Evolutionary conservation across 805 yeast genomes (phyloP).

Genomic region (Metschnikowia matae): DNA sequence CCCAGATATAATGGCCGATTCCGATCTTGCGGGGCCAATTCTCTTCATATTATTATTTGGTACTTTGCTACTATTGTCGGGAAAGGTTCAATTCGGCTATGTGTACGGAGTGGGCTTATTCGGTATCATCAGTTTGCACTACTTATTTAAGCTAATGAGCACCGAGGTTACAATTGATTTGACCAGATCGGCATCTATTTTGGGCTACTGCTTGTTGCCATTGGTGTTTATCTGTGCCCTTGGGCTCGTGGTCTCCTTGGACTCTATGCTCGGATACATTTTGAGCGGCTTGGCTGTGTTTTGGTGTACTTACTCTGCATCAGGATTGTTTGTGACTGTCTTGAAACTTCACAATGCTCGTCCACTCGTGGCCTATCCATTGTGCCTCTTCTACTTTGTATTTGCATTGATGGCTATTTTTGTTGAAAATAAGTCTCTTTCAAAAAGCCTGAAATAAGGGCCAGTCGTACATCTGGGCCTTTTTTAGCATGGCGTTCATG

Average conservation of each 20-base stretch:
- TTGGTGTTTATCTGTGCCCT: constrained; percentile 72
- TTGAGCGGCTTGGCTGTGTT: constrained; percentile 62
- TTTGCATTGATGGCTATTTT: constrained; percentile 96
- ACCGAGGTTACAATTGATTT: constrained; percentile 51
- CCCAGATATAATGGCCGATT: constrained; percentile 74
- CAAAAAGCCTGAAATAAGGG: neutral
- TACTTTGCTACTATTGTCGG: constrained; percentile 72
- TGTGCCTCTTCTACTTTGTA: constrained; percentile 85
- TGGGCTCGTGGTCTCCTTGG: constrained; percentile 63
- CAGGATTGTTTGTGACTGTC: constrained; percentile 87
- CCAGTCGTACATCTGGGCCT: neutral
- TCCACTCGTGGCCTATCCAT: constrained; percentile 87
- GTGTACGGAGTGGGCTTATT: constrained; percentile 93
- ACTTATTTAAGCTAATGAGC: constrained; percentile 84
- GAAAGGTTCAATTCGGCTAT: constrained; percentile 95
- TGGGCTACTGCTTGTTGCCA: constrained; percentile 93
- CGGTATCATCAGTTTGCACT: constrained; percentile 83
- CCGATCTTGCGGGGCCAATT: constrained; percentile 94
- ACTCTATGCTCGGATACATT: constrained; percentile 69
- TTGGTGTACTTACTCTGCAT: constrained; percentile 93
- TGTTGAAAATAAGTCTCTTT: constrained; percentile 37
- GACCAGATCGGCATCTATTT: constrained; percentile 77
- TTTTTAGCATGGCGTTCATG: neutral
- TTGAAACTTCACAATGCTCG: constrained; percentile 81
- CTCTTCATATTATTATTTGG: constrained; percentile 87